A percentile compares a stretch with the other conserved stretches of the same genome.
Evolutionary conservation across 768 basidiomycete genomes (phyloP).

Genomic region (Tylopilus cervinicoccineus): DNA sequence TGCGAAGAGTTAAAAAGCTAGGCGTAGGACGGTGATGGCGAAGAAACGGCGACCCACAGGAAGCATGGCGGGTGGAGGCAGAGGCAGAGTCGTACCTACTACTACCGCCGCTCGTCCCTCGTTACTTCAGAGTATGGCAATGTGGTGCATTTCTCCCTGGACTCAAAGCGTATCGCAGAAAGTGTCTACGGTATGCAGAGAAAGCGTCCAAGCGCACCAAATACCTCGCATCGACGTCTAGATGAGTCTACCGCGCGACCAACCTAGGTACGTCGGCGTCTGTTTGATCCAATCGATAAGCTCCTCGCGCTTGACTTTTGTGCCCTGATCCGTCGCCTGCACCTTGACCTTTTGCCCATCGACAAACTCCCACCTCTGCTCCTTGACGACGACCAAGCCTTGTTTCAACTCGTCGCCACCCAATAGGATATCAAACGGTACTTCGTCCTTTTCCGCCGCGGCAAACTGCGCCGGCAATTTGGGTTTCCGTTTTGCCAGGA

Average conservation of each 20-base stretch:
- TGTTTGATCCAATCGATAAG: slow-evolving; percentile 61
- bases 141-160: too few relatives aligned
- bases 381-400: slow-evolving; percentile 87
- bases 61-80: too few relatives aligned
- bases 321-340: slow-evolving; percentile 59
- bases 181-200: slow-evolving; percentile 7
- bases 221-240: slow-evolving; percentile 5
- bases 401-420: slow-evolving; percentile 80
- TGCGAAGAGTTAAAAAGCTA: too few relatives aligned
- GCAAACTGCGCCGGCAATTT: slow-evolving; percentile 86
- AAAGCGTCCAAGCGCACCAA: not conserved
- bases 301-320: slow-evolving; percentile 56
- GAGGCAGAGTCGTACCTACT: too few relatives aligned
- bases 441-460: slow-evolving; percentile 85
- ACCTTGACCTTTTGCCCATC: slow-evolving; percentile 67
- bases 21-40: too few relatives aligned
- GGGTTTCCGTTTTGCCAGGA: slow-evolving; percentile 88
- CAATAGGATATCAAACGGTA: slow-evolving; percentile 91
- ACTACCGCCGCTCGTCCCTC: too few relatives aligned
- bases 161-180: not conserved
- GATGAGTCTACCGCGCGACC: slow-evolving; percentile 31
- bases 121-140: too few relatives aligned
- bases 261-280: slow-evolving; percentile 28
- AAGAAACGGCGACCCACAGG: too few relatives aligned
- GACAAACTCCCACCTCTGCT: slow-evolving; percentile 78